A percentile compares a stretch with the other conserved stretches of the same genome.
Evolutionary conservation across 345 rosid genomes (phyloP).

Genomic region (Mangifera indica): DNA sequence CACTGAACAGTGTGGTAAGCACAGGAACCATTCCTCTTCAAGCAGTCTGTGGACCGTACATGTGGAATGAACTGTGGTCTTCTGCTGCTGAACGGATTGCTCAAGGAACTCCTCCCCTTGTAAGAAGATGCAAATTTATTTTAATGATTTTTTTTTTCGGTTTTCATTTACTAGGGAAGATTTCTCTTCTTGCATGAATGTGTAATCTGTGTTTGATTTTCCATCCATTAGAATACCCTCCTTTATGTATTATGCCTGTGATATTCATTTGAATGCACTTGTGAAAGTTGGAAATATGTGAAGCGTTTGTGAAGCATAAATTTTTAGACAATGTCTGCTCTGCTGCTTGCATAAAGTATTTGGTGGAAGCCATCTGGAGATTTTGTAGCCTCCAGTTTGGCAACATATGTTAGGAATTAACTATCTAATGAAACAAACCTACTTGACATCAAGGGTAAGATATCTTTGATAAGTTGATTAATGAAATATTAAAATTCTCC

Average conservation of each 20-base stretch:
- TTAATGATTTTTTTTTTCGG: neutral
- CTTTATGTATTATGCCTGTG: neutral
- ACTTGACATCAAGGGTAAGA: neutral
- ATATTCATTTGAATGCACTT: neutral
- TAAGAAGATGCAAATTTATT: constrained; percentile 48
- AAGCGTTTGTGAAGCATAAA: neutral
- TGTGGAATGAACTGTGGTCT: constrained; percentile 86
- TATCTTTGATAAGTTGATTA: neutral
- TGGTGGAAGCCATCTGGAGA: neutral
- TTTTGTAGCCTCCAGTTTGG: neutral
- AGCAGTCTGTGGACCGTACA: constrained; percentile 95
- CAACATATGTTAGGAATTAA: neutral
- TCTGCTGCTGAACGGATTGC: constrained; percentile 90
- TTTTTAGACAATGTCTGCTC: neutral
- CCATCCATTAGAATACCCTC: neutral
- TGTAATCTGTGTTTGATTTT: constrained; percentile 2
- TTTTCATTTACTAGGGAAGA: neutral
- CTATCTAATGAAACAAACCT: neutral
- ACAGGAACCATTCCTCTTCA: constrained; percentile 69
- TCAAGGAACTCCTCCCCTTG: constrained; percentile 99
- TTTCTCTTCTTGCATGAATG: neutral
- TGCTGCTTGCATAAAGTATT: neutral
- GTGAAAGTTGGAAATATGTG: constrained; percentile 2
- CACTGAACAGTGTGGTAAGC: constrained; percentile 77
- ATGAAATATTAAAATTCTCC: no score